phyloP scores from a whole-genome alignment of 2,329 filamentous ascomycete genomes.

The Trichoderma arundinaceum region DNA sequence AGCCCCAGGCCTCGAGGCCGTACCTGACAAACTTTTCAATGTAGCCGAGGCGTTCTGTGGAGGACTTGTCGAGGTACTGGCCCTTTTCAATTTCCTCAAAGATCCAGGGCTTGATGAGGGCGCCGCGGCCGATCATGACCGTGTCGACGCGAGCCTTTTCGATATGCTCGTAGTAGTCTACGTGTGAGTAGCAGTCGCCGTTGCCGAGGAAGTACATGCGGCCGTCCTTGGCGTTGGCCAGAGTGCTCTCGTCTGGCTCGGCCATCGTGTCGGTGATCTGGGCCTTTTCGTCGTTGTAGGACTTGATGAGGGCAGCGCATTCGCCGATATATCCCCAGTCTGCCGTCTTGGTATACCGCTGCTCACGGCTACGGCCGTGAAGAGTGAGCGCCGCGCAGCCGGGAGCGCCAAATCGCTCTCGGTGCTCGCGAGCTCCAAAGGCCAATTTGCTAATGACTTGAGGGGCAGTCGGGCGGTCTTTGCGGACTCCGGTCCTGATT shows the following conservation, averaged over 20 bases:
- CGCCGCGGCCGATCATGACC: conserved; percentile 97
- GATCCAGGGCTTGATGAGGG: conserved; percentile 96
- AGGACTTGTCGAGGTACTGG: conserved; percentile 95
- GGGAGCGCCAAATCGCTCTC: conserved; percentile 71
- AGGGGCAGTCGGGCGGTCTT: conserved; percentile 76
- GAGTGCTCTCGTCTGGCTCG: conserved; percentile 76
- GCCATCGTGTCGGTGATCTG: conserved; percentile 74
- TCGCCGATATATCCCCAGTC: conserved; percentile 96
- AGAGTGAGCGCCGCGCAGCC: conserved; percentile 95
- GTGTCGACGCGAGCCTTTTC: conserved; percentile 80
- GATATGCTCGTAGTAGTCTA: conserved; percentile 82
- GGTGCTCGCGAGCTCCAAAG: conserved; percentile 76
- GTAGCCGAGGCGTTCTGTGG: conserved; percentile 81
- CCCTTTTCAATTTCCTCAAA: conserved; percentile 94
- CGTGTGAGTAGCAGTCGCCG: conserved; percentile 92
- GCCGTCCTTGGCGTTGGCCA: conserved; percentile 67
- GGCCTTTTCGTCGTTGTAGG: conserved; percentile 73
- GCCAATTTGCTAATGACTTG: conserved; percentile 84
- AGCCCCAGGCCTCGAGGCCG: conserved; percentile 93
- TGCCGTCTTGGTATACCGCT: conserved; percentile 89
- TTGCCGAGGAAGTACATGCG: conserved; percentile 94
- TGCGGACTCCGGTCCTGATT: conserved; percentile 88
- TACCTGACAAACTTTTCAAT: conserved; percentile 90
- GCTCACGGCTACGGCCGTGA: conserved; percentile 90
- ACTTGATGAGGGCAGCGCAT: conserved; percentile 82